These are phyloP conservation scores for Tetramitus jugosus DNA, from an alignment of 208 protist species.

Conservation along the genomic window DNA sequence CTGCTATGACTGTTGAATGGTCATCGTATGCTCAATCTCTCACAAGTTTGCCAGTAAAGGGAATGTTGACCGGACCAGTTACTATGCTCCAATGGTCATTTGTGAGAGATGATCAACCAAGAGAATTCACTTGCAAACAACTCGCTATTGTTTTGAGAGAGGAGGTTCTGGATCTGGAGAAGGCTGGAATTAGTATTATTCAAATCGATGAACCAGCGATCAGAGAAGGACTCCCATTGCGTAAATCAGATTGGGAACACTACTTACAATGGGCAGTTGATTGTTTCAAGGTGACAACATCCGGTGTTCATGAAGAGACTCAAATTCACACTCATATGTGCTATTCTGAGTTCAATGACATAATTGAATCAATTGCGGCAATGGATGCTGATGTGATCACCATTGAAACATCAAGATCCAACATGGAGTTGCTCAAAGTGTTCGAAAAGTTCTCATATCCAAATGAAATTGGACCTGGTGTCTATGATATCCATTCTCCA, in stretches of 20 bases:
- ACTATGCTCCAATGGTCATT: slow-evolving; percentile 80
- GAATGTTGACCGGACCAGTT: slow-evolving; percentile 76
- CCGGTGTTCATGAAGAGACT: slow-evolving; percentile 49
- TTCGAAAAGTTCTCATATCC: slow-evolving; percentile 59
- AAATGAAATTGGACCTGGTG: slow-evolving; percentile 67
- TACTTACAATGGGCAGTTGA: slow-evolving; percentile 68
- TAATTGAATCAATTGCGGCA: slow-evolving; percentile 59
- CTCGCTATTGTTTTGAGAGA: slow-evolving; percentile 68
- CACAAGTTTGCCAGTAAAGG: slow-evolving; percentile 58
- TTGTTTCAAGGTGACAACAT: slow-evolving; percentile 54
- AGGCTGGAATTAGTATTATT: slow-evolving; percentile 54
- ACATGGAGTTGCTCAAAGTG: slow-evolving; percentile 61
- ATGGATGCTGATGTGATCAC: slow-evolving; percentile 74
- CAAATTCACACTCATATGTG: slow-evolving; percentile 76
- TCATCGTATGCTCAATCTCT: slow-evolving; percentile 59
- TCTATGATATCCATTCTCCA: slow-evolving; percentile 78
- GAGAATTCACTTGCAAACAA: slow-evolving; percentile 48
- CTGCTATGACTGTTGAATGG: slow-evolving; percentile 65
- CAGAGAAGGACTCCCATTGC: slow-evolving; percentile 67
- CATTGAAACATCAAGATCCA: slow-evolving; percentile 62
- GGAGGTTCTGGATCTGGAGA: slow-evolving; percentile 66
- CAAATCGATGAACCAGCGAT: slow-evolving; percentile 77
- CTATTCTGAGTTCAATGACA: slow-evolving; percentile 76
- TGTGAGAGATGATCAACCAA: slow-evolving; percentile 58
- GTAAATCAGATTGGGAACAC: slow-evolving; percentile 47